phyloP scores from a whole-genome alignment of 2,329 filamentous ascomycete genomes.

The Ophiostoma tasmaniense region DNA sequence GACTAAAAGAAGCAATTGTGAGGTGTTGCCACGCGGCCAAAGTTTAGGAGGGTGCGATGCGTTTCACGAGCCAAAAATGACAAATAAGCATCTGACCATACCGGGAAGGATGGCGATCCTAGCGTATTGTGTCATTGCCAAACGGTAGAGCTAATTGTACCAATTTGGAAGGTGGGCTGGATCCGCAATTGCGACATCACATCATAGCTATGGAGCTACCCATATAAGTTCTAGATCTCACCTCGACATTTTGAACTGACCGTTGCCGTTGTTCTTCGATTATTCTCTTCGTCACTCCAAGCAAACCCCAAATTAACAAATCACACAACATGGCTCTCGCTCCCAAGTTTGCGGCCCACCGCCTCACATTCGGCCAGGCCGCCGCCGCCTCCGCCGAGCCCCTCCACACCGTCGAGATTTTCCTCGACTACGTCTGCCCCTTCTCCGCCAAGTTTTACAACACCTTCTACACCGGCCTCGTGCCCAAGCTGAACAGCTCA shows the following conservation, averaged over 20 bases:
- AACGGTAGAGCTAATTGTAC: not conserved
- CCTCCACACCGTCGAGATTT: constrained; percentile 54
- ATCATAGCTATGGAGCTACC: not conserved
- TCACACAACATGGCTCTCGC: constrained; percentile 56
- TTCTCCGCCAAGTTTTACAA: constrained; percentile 62
- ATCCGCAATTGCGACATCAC: constrained; percentile 3
- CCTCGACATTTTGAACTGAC: not conserved
- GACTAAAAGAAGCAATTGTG: not conserved
- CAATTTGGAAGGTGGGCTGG: constrained; percentile 2
- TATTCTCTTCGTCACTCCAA: not conserved
- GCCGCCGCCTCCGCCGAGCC: constrained; percentile 33
- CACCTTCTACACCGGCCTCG: constrained; percentile 59
- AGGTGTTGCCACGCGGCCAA: not conserved
- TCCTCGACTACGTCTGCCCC: constrained; percentile 88
- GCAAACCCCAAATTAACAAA: not conserved
- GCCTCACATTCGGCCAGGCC: constrained; percentile 43
- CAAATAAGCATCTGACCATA: not conserved
- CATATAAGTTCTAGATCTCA: not conserved
- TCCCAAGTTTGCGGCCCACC: constrained; percentile 68
- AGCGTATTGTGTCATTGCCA: not conserved
- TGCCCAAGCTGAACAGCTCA: constrained; percentile 49
- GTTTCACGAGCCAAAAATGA: not conserved
- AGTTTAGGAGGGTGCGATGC: not conserved
- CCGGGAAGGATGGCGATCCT: not conserved
- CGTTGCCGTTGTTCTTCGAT: not conserved